Percentiles rank a stretch among this genome's conserved stretches.
These are phyloP conservation scores for Teunomyces funiuensis DNA, from an alignment of 805 yeast species.

Conservation along the genomic window DNA sequence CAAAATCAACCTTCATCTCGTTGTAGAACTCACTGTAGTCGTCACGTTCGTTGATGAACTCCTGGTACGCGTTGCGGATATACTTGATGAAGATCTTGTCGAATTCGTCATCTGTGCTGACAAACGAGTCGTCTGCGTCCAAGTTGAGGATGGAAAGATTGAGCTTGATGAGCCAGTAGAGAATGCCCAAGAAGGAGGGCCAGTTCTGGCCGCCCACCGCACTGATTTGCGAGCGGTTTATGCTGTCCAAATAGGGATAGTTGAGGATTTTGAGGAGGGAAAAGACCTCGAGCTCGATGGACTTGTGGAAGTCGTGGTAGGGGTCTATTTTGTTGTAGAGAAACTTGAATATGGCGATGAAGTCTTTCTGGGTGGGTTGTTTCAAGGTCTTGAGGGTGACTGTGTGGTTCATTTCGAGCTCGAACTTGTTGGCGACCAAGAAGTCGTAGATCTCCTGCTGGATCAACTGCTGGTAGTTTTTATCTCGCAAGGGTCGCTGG, in stretches of 20 bases:
- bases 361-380: slow-evolving; percentile 86
- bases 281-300: slow-evolving; percentile 76
- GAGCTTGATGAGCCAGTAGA: slow-evolving; percentile 75
- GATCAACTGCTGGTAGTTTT: slow-evolving; percentile 60
- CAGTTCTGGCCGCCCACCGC: slow-evolving; percentile 91
- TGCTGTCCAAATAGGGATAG: slow-evolving; percentile 79
- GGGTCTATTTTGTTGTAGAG: slow-evolving; percentile 78
- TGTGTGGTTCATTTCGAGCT: slow-evolving; percentile 70
- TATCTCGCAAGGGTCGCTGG: slow-evolving; percentile 78
- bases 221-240: slow-evolving; percentile 80
- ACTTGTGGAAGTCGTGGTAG: slow-evolving; percentile 62
- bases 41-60: slow-evolving; percentile 63
- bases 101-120: slow-evolving; percentile 44
- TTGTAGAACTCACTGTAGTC: slow-evolving; percentile 55
- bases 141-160: slow-evolving; percentile 35
- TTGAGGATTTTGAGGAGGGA: slow-evolving; percentile 60
- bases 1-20: slow-evolving; percentile 59
- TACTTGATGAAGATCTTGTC: slow-evolving; percentile 58
- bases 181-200: slow-evolving; percentile 79
- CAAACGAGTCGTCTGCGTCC: slow-evolving; percentile 27
- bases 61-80: slow-evolving; percentile 63
- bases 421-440: slow-evolving; percentile 63
- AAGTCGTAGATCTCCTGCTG: slow-evolving; percentile 70
- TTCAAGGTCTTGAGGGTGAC: slow-evolving; percentile 62
- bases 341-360: slow-evolving; percentile 75